A percentile compares a stretch with the other conserved stretches of the same genome.
phyloP scores from a whole-genome alignment of 306 rosid species.

The Morella rubra region DNA sequence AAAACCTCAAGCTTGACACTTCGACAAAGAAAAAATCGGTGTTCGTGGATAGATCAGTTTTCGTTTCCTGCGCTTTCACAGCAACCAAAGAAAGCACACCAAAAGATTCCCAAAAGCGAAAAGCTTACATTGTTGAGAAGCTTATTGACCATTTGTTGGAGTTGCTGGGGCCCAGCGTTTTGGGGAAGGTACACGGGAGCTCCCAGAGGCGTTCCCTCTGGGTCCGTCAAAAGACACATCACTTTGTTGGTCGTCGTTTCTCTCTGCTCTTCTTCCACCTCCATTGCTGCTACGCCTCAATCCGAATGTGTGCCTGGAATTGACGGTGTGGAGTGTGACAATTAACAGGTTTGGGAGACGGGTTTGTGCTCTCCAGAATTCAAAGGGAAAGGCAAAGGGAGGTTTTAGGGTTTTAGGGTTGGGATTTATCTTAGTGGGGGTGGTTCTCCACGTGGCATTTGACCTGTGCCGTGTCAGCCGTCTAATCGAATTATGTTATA shows the following conservation, averaged over 20 bases:
- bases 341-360: too few relatives aligned
- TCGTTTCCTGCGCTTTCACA: background rate
- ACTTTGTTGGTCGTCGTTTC: conserved; percentile 40
- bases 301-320: background rate
- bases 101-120: background rate
- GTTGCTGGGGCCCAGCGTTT: conserved; percentile 65
- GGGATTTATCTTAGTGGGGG: too few relatives aligned
- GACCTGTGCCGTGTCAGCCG: too few relatives aligned
- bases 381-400: too few relatives aligned
- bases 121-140: conserved; percentile 59
- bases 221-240: conserved; percentile 69
- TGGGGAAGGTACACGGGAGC: conserved; percentile 68
- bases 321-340: background rate
- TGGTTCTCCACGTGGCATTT: too few relatives aligned
- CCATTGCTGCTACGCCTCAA: conserved; percentile 18
- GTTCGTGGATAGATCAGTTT: background rate
- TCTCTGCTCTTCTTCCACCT: conserved; percentile 30
- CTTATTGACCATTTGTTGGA: conserved; percentile 75
- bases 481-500: too few relatives aligned
- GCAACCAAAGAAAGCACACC: background rate
- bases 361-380: too few relatives aligned
- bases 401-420: too few relatives aligned
- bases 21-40: background rate
- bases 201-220: conserved; percentile 62
- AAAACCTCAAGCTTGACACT: background rate